Percentiles rank a stretch among this genome's conserved stretches.
These are phyloP conservation scores for Nothopassalora personata DNA, from an alignment of 2,329 filamentous ascomycete genomes.

Conservation along the genomic window DNA sequence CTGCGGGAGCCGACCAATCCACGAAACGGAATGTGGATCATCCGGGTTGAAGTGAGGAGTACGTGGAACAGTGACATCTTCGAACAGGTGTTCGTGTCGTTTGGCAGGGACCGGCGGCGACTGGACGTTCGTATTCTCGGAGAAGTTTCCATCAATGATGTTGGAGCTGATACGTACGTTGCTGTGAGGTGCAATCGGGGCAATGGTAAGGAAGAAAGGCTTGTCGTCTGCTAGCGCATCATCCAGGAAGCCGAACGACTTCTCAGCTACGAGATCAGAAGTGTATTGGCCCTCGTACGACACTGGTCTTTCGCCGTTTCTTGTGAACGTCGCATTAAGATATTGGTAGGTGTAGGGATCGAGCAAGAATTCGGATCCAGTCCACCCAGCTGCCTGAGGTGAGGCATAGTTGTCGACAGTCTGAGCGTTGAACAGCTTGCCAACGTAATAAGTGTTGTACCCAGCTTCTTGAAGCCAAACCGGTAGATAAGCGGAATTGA, in stretches of 20 bases:
- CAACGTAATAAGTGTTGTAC: constrained; percentile 67
- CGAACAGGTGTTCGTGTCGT: constrained; percentile 59
- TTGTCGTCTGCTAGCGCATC: constrained; percentile 50
- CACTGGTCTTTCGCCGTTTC: constrained; percentile 53
- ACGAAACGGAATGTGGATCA: constrained; percentile 42
- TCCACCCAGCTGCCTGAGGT: constrained; percentile 56
- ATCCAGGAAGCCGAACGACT: constrained; percentile 56
- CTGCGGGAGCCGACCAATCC: constrained; percentile 41
- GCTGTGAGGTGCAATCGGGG: constrained; percentile 63
- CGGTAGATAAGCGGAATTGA: constrained; percentile 63
- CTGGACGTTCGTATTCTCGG: constrained; percentile 22
- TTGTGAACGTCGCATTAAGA: constrained; percentile 59
- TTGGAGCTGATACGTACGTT: constrained; percentile 40
- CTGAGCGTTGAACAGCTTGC: constrained; percentile 67
- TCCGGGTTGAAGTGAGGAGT: constrained; percentile 61
- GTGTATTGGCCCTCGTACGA: constrained; percentile 53
- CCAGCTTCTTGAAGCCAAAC: constrained; percentile 65
- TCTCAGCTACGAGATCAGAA: constrained; percentile 55
- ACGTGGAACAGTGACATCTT: constrained; percentile 55
- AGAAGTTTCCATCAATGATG: constrained; percentile 31
- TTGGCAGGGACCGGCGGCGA: constrained; percentile 53
- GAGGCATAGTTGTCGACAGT: constrained; percentile 56
- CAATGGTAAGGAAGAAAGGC: constrained; percentile 64
- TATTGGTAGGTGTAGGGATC: constrained; percentile 66
- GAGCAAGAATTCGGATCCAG: constrained; percentile 40